phyloP scores from a whole-genome alignment of 352 stramenopile species.

The Blastocystis sp. region DNA sequence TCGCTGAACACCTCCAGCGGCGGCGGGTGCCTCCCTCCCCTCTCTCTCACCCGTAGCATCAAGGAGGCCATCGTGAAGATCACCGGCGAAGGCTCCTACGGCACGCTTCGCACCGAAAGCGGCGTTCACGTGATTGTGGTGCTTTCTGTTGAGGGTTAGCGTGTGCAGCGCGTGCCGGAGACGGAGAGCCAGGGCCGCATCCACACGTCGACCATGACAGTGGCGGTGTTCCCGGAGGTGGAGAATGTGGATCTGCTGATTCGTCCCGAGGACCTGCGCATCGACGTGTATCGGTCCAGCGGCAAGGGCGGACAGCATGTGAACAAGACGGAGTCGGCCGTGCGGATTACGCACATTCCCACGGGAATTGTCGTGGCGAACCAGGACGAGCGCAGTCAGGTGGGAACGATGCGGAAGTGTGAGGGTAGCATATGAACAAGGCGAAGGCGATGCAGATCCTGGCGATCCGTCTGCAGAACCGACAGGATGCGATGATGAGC shows the following conservation, averaged over 20 bases:
- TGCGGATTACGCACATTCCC: slow-evolving; percentile 92
- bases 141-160: slow-evolving; percentile 62
- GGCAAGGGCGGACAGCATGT: slow-evolving; percentile 95
- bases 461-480: slow-evolving; percentile 88
- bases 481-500: slow-evolving; percentile 75
- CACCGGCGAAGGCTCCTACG: slow-evolving; percentile 82
- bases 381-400: slow-evolving; percentile 70
- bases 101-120: slow-evolving; percentile 95
- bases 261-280: slow-evolving; percentile 87
- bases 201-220: slow-evolving; percentile 93
- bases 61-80: slow-evolving; percentile 75
- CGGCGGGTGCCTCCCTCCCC: slow-evolving; percentile 74
- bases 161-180: slow-evolving; percentile 91
- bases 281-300: slow-evolving; percentile 91
- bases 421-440: slow-evolving; percentile 90
- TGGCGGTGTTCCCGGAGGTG: slow-evolving; percentile 88
- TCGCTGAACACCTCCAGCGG: slow-evolving; percentile 80
- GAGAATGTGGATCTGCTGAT: slow-evolving; percentile 85
- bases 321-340: slow-evolving; percentile 96
- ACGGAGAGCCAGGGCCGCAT: slow-evolving; percentile 87
- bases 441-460: slow-evolving; percentile 95
- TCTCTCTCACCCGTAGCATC: background rate
- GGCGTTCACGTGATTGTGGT: slow-evolving; percentile 81
- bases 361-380: slow-evolving; percentile 85
- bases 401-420: slow-evolving; percentile 61